Conservation (phyloP, 2,329 filamentous ascomycete genomes). For the Aspergillus sp. region DNA sequence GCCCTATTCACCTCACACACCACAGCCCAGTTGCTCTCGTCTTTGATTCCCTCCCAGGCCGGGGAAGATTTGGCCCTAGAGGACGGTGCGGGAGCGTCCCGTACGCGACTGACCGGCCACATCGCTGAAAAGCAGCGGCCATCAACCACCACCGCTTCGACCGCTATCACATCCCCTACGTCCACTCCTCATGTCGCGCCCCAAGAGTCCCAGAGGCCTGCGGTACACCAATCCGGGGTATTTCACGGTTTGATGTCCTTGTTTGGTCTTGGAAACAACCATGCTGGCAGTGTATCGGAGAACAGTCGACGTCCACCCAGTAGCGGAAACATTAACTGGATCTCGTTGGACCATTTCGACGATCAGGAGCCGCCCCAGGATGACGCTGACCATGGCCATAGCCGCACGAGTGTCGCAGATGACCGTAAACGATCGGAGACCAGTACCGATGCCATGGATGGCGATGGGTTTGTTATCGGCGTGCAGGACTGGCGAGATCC, state of each 20-base stretch:
- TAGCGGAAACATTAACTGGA: slow-evolving; percentile 74
- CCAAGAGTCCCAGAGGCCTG: slow-evolving; percentile 16
- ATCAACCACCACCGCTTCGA: slow-evolving; percentile 28
- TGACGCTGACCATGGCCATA: slow-evolving; percentile 15
- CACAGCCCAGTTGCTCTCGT: slow-evolving; percentile 88
- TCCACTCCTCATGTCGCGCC: slow-evolving; percentile 25
- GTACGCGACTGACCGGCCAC: slow-evolving; percentile 33
- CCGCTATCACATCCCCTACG: slow-evolving; percentile 32
- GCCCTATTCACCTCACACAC: slow-evolving; percentile 93
- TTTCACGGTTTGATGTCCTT: slow-evolving; percentile 47
- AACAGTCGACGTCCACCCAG: slow-evolving; percentile 67
- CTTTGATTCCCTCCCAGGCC: slow-evolving; percentile 72
- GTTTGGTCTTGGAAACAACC: slow-evolving; percentile 40
- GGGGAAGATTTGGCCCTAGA: slow-evolving; percentile 62
- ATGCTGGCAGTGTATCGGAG: slow-evolving; percentile 29
- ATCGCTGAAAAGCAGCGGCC: slow-evolving; percentile 21
- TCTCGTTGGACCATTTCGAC: slow-evolving; percentile 65
- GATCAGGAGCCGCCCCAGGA: slow-evolving; percentile 42
- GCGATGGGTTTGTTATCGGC: slow-evolving; percentile 75
- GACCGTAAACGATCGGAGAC: slow-evolving; percentile 23
- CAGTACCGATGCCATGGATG: slow-evolving; percentile 31
- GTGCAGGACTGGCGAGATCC: slow-evolving; percentile 85
- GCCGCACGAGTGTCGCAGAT: slow-evolving; percentile 10
- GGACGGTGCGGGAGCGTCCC: slow-evolving; percentile 56
- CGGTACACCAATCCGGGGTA: slow-evolving; percentile 29